Evolutionary conservation across 2,329 filamentous ascomycete genomes (phyloP).

Genomic region (Xylaria sp.): DNA sequence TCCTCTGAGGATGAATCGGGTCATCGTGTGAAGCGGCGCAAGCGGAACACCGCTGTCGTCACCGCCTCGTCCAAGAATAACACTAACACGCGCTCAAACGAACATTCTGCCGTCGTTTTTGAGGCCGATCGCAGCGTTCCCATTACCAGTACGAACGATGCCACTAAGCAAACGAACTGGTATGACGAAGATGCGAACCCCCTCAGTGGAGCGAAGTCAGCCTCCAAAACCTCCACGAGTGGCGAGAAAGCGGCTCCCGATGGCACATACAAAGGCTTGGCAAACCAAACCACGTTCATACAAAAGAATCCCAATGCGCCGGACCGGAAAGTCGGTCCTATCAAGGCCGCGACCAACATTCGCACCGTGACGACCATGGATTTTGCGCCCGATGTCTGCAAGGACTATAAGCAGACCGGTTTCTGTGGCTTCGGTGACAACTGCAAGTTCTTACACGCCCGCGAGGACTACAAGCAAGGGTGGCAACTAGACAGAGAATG

Average conservation of each 20-base stretch:
- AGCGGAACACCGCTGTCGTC: constrained; percentile 60
- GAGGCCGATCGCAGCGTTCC: constrained; percentile 56
- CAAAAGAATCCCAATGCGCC: constrained; percentile 74
- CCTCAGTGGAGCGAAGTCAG: constrained; percentile 50
- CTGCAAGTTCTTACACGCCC: constrained; percentile 74
- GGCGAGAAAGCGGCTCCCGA: constrained; percentile 34
- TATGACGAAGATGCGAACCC: constrained; percentile 69
- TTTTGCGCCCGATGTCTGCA: constrained; percentile 89
- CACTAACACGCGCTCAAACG: constrained; percentile 34
- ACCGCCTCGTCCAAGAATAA: constrained; percentile 56
- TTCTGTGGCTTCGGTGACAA: constrained; percentile 67
- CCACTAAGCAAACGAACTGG: constrained; percentile 86
- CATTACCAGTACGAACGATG: constrained; percentile 70
- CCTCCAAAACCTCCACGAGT: constrained; percentile 28
- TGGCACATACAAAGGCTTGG: constrained; percentile 71
- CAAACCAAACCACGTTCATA: constrained; percentile 69
- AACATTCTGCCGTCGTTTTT: constrained; percentile 50
- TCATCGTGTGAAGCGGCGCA: constrained; percentile 72
- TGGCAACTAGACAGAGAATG: constrained; percentile 95
- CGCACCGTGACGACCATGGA: constrained; percentile 86
- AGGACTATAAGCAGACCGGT: constrained; percentile 82
- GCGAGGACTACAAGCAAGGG: constrained; percentile 79
- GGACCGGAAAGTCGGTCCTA: constrained; percentile 67
- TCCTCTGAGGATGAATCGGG: constrained; percentile 73
- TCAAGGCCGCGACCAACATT: constrained; percentile 85